A percentile compares a stretch with the other conserved stretches of the same genome.
Evolutionary conservation across 768 basidiomycete species (phyloP).

Genomic region (Gloeopeniophorella convolvens): DNA sequence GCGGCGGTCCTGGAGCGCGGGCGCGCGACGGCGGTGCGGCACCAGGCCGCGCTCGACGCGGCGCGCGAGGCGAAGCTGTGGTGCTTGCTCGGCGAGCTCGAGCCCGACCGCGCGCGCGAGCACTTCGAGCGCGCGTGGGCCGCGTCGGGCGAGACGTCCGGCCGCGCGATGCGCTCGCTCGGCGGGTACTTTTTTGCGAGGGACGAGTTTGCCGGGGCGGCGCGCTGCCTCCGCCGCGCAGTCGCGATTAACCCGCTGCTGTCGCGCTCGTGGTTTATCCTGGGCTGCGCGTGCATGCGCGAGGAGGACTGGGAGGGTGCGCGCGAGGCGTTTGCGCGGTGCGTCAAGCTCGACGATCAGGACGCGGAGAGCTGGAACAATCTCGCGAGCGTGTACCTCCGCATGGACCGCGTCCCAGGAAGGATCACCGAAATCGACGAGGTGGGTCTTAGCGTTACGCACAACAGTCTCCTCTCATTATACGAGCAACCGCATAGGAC

Average conservation of each 20-base stretch:
- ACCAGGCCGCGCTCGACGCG: slow-evolving; percentile 45
- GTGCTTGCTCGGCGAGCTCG: slow-evolving; percentile 93
- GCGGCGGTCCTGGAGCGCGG: slow-evolving; percentile 61
- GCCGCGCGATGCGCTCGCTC: slow-evolving; percentile 85
- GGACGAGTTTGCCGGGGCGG: slow-evolving; percentile 55
- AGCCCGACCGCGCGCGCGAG: slow-evolving; percentile 57
- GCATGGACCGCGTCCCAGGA: slow-evolving; percentile 46
- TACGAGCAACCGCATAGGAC: neutral
- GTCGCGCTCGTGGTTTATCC: slow-evolving; percentile 88
- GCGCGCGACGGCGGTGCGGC: slow-evolving; percentile 40
- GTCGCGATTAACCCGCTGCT: slow-evolving; percentile 85
- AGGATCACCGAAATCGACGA: slow-evolving; percentile 29
- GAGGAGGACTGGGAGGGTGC: slow-evolving; percentile 80
- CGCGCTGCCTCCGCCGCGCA: slow-evolving; percentile 62
- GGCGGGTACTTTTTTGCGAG: slow-evolving; percentile 77
- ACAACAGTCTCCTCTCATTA: neutral
- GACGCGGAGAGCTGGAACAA: slow-evolving; percentile 99
- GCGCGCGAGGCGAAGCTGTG: slow-evolving; percentile 85
- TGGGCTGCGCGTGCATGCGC: slow-evolving; percentile 89
- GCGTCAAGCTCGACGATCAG: slow-evolving; percentile 89
- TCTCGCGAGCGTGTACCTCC: slow-evolving; percentile 88
- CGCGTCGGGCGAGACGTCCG: slow-evolving; percentile 72
- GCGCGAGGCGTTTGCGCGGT: slow-evolving; percentile 74
- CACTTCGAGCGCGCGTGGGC: slow-evolving; percentile 85
- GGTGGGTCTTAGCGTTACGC: slow-evolving; percentile 10